These are phyloP conservation scores for Pseudogymnoascus sp. DNA, from an alignment of 2,329 filamentous ascomycete species.

Conservation along the genomic window DNA sequence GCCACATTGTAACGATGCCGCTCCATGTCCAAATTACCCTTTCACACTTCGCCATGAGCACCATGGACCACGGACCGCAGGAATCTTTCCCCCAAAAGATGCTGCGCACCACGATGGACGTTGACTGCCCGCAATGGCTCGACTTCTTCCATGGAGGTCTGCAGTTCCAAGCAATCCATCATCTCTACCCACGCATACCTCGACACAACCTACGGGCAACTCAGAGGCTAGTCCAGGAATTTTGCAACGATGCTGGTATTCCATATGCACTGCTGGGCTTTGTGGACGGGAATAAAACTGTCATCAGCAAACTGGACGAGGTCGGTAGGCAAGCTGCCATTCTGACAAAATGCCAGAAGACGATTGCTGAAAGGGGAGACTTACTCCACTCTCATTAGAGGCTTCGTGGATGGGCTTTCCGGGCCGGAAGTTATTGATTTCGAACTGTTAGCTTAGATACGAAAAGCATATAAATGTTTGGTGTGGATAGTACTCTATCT, in stretches of 20 bases:
- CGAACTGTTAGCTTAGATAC: not conserved
- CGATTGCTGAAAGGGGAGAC: slow-evolving; percentile 27
- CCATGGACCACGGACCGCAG: slow-evolving; percentile 70
- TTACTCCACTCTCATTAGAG: slow-evolving; percentile 24
- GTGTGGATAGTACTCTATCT: not conserved
- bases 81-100: slow-evolving; percentile 89
- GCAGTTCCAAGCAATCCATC: slow-evolving; percentile 85
- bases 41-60: slow-evolving; percentile 91
- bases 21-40: slow-evolving; percentile 86
- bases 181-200: slow-evolving; percentile 76
- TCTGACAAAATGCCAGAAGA: slow-evolving; percentile 64
- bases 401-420: not conserved
- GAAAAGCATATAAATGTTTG: not conserved
- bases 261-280: slow-evolving; percentile 84
- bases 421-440: not conserved
- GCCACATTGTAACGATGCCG: slow-evolving; percentile 72
- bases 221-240: slow-evolving; percentile 70
- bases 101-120: slow-evolving; percentile 88
- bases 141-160: slow-evolving; percentile 85
- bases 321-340: slow-evolving; percentile 74
- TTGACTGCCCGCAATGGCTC: slow-evolving; percentile 80
- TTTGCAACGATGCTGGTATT: slow-evolving; percentile 74
- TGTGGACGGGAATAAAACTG: slow-evolving; percentile 72
- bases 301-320: slow-evolving; percentile 69
- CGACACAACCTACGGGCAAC: slow-evolving; percentile 72